Evolutionary conservation across 371 early-diverging fungal genomes (phyloP).

Genomic region (Mortierella sp.): DNA sequence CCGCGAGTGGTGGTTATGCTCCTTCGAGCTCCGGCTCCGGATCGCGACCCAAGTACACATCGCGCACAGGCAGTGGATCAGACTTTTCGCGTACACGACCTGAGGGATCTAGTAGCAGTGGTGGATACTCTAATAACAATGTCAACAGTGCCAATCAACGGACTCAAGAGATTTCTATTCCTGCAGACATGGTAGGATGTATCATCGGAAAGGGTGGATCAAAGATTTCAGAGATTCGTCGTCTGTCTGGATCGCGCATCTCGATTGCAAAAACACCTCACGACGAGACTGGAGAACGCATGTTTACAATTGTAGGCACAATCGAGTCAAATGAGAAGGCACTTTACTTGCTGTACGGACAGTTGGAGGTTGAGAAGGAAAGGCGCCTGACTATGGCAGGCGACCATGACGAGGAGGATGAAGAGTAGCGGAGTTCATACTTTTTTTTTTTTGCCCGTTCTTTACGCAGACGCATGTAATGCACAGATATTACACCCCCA

Average conservation of each 20-base stretch:
- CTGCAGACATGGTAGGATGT: constrained; percentile 94
- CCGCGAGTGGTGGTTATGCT: constrained; percentile 20
- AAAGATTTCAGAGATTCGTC: constrained; percentile 93
- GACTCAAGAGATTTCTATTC: constrained; percentile 89
- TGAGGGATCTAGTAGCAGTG: constrained; percentile 18
- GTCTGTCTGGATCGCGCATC: constrained; percentile 86
- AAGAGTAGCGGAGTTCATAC: constrained; percentile 38
- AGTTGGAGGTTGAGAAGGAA: constrained; percentile 89
- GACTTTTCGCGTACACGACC: constrained; percentile 57
- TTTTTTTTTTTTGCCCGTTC: background rate
- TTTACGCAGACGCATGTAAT: background rate
- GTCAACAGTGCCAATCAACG: constrained; percentile 36
- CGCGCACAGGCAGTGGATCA: constrained; percentile 68
- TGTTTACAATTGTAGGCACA: constrained; percentile 92
- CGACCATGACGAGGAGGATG: constrained; percentile 51
- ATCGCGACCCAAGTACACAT: constrained; percentile 60
- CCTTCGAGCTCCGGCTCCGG: constrained; percentile 22
- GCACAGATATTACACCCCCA: background rate
- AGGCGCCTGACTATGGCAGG: constrained; percentile 70
- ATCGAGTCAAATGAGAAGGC: constrained; percentile 90
- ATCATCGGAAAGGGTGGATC: constrained; percentile 93
- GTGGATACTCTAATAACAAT: background rate
- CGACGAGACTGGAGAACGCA: constrained; percentile 82
- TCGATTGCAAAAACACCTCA: constrained; percentile 86
- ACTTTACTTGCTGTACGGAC: constrained; percentile 88